Base-by-base conservation (phyloP, 2,329 filamentous ascomycete species). In the Thielaviopsis musarum region DNA sequence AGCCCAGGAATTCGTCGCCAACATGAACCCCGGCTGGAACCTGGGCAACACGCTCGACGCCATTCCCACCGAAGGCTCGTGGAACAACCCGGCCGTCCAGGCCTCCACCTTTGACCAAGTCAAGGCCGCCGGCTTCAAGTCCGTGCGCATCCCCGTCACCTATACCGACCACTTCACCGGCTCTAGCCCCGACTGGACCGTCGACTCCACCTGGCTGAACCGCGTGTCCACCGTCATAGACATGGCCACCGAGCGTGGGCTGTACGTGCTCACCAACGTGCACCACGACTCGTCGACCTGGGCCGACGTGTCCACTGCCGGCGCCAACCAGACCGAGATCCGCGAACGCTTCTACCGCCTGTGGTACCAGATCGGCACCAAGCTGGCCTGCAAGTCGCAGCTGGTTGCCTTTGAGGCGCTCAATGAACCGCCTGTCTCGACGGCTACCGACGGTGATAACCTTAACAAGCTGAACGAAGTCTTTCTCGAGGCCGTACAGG, bases 1-100 rank as follows among this genome's bases (percentile, higher is more conserved):
- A 0, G 77, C 77, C 0, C 66, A 70, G 0, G 67, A 73, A 2
- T 80, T 66, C 52, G 63, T 81, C 54, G 70, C 71, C 5, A 72
- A 70, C 9, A 70, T 81, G 49, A 77, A 77, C 55, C 75, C 78
- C 0, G 79, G 80, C 7, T 83, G 80, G 80, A 83, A 82, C 63
- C 64, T 82, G 9, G 80, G 80, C 10, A 83, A 83, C 59, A 81
- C 78, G 0, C 72, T 83, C 30, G 81, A 82, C 65, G 77, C 78
- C 1, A 68, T 74, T 7, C 74, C 78, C 5, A 70, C 74, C 55
- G 80, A 83, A 65, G 78, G 77, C 5, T 77, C 74, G 2, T 83
- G 79, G 80, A 79, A 79, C 63, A 82, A 82, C 60, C 70, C 74
- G 0, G 72, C 75, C 0, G 77, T 81, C 0, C 69, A 73, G 5